Percentiles rank a stretch among this genome's conserved stretches.
phyloP scores from a whole-genome alignment of 2,329 filamentous ascomycete species.

The Colletotrichum musicola region DNA sequence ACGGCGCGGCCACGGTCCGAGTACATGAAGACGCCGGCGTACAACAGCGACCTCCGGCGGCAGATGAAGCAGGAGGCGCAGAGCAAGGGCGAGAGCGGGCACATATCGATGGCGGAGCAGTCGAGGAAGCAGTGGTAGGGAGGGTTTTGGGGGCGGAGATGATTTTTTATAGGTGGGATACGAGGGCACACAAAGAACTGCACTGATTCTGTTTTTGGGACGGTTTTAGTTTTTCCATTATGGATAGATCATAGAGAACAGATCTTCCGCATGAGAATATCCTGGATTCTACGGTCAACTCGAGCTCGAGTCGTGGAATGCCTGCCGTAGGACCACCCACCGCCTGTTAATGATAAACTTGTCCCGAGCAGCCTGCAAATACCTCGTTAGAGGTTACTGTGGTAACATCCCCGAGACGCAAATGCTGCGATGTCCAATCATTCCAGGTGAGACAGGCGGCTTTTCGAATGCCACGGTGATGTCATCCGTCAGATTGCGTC shows the following conservation, averaged over 20 bases:
- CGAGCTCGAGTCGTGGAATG: too few relatives aligned
- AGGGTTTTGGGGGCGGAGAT: not conserved
- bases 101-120: conserved; percentile 10
- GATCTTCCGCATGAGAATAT: too few relatives aligned
- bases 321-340: too few relatives aligned
- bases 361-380: too few relatives aligned
- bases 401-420: too few relatives aligned
- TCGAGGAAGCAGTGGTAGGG: conserved; percentile 8
- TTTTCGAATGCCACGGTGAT: not conserved
- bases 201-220: too few relatives aligned
- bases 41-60: conserved; percentile 20
- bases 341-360: too few relatives aligned
- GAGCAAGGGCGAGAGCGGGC: not conserved
- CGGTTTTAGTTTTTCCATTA: too few relatives aligned
- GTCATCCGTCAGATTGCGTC: not conserved
- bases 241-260: too few relatives aligned
- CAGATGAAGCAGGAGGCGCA: conserved; percentile 10
- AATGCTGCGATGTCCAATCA: not conserved
- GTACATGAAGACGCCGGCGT: conserved; percentile 36
- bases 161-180: not conserved
- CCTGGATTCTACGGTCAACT: too few relatives aligned
- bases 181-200: not conserved
- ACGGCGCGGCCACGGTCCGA: conserved; percentile 33
- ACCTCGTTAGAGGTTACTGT: too few relatives aligned
- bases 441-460: not conserved